Evolutionary conservation across 768 basidiomycete species (phyloP).

Genomic region (Suillus variegatus): DNA sequence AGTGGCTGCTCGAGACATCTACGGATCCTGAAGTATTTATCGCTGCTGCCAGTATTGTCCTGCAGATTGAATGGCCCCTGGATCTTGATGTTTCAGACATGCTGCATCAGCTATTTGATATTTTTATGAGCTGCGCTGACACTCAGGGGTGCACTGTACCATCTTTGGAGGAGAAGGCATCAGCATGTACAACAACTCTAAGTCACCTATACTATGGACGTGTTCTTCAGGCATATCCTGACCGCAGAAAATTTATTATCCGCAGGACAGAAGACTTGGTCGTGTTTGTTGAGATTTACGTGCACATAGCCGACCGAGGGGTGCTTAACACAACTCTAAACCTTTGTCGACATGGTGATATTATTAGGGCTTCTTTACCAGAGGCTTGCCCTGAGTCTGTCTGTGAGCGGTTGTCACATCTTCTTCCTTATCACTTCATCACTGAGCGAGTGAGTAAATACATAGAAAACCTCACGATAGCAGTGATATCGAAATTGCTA

Average conservation of each 20-base stretch:
- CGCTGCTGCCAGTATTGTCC: background rate
- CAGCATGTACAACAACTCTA: background rate
- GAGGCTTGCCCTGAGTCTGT: background rate
- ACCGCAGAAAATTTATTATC: background rate
- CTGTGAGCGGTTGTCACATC: background rate
- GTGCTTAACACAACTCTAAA: background rate
- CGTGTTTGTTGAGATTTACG: background rate
- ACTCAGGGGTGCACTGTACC: background rate
- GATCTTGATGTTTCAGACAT: background rate
- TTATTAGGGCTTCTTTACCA: too few species aligned
- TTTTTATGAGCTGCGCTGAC: background rate
- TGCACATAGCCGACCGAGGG: background rate
- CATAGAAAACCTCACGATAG: background rate
- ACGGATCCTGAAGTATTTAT: background rate
- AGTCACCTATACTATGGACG: background rate
- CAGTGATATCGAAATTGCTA: background rate
- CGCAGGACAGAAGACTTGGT: background rate
- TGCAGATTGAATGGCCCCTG: background rate
- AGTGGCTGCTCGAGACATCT: slow-evolving; percentile 3
- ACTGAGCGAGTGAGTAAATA: background rate
- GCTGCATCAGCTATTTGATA: background rate
- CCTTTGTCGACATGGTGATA: background rate
- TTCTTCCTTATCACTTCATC: background rate
- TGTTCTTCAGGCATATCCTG: background rate
- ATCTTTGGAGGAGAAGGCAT: background rate